Evolutionary conservation across 139 green algal species (phyloP), one percentile per base, ranked within the genome.

Genomic region (Micromonas pusilla): DNA sequence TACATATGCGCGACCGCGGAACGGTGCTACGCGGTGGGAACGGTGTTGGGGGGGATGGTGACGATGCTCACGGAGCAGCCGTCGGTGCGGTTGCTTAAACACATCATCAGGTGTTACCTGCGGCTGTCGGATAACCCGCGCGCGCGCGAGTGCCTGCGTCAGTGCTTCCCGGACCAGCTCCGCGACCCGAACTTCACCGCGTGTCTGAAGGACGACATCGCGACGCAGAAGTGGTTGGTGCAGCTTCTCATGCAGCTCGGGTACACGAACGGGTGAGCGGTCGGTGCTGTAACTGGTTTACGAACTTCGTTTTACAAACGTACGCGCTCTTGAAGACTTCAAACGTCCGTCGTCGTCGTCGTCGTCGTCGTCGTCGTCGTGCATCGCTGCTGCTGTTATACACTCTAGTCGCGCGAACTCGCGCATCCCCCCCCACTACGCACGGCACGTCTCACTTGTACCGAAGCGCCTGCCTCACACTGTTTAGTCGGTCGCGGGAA

Each of bases 71-170:
- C 83, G 30, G 92, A 97, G 84, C 87, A 93, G 85, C 95, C 93
- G 4, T 93, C 86, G 13, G 90, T 96, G 66, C 88, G 95, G 1
- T 88, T 99, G 74, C 88, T 99, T 3, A 99, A 99, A 87, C 95
- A 99, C 90, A 98, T 99, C 82, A 94, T 99, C 66, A 85, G 95
- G 52, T 99, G 95, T 85, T 99, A 99, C 83, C 89, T 99, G 81
- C 85, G 95, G 1, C 88, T 99, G 21, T 89, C 85, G 1, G 91
- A 96, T 80, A 95, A 96, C 80, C 87, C 82, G 9, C 83, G 94
- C 1, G 95, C 95, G 26, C 84, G 92, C 13, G 95, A 99, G 82
- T 93, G 94, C 20, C 83, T 99, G 83, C 86, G 92, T 3, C 89
- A 93, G 68, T 98, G 92, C 83, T 82, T 98, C 66, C 95, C 95